These are phyloP conservation scores for Trypanosoma caninum DNA, from an alignment of 208 protist species.

Conservation along the genomic window DNA sequence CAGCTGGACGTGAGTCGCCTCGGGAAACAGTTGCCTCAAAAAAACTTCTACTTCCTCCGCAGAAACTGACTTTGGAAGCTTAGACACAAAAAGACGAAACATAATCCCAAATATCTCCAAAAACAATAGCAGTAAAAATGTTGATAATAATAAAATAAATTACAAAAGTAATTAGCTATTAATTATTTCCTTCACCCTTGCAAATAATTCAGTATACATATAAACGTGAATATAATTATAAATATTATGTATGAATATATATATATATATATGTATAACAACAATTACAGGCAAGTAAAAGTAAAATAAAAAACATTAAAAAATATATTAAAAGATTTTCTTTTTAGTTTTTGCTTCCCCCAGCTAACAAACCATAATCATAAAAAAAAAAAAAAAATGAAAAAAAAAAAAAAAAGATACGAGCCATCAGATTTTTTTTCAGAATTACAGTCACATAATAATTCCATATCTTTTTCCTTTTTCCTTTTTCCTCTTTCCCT, in stretches of 20 bases:
- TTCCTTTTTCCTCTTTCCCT: not conserved
- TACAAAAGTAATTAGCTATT: too few relatives aligned
- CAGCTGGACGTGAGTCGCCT: constrained; percentile 24
- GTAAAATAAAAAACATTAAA: not conserved
- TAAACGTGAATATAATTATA: constrained; percentile 2
- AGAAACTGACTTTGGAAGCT: constrained; percentile 23
- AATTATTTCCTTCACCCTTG: too few relatives aligned
- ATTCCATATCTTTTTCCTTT: not conserved
- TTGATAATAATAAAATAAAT: too few relatives aligned
- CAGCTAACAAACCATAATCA: not conserved
- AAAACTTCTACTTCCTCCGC: constrained; percentile 26
- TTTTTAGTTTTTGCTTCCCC: too few relatives aligned
- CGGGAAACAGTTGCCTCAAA: constrained; percentile 26
- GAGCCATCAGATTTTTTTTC: not conserved
- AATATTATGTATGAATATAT: too few relatives aligned
- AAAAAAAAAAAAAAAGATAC: constrained; percentile 12
- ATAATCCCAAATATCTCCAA: constrained; percentile 18
- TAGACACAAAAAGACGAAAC: constrained; percentile 43
- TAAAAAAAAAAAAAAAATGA: constrained; percentile 13
- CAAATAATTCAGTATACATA: not conserved
- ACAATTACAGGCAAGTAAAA: not conserved
- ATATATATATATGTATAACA: too few relatives aligned
- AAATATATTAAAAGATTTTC: not conserved
- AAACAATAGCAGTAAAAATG: too few relatives aligned
- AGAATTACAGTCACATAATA: not conserved